Evolutionary conservation across 805 yeast genomes (phyloP).

Genomic region (Kodamaea kaohsiungensis): DNA sequence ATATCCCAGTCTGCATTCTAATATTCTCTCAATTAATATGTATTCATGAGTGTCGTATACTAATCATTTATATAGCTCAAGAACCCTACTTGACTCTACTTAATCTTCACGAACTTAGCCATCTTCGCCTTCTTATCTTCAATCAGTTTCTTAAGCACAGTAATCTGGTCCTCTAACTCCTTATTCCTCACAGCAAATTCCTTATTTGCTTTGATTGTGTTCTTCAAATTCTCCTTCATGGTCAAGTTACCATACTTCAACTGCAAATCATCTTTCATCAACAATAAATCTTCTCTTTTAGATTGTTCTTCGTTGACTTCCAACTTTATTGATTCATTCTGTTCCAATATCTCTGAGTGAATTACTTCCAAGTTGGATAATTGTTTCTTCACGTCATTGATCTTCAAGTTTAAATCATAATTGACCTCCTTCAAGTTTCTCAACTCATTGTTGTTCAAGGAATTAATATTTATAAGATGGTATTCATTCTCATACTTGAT

Average conservation of each 20-base stretch:
- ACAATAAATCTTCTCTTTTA: slow-evolving; percentile 10
- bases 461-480: slow-evolving; percentile 39
- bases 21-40: background rate
- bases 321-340: slow-evolving; percentile 28
- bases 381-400: slow-evolving; percentile 28
- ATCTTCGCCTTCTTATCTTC: slow-evolving; percentile 30
- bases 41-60: background rate
- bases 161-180: slow-evolving; percentile 35
- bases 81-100: background rate
- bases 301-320: slow-evolving; percentile 11
- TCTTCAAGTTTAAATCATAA: slow-evolving; percentile 30
- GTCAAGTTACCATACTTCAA: slow-evolving; percentile 17
- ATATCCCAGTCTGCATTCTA: too few relatives aligned
- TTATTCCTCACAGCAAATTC: slow-evolving; percentile 31
- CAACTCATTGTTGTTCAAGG: slow-evolving; percentile 39
- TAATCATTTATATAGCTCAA: background rate
- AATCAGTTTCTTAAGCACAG: slow-evolving; percentile 22
- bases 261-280: slow-evolving; percentile 11
- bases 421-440: slow-evolving; percentile 38
- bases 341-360: slow-evolving; percentile 37
- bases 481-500: slow-evolving; percentile 40
- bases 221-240: slow-evolving; percentile 21
- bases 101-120: slow-evolving; percentile 10
- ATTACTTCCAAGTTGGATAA: slow-evolving; percentile 32
- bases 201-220: slow-evolving; percentile 33